Evolutionary conservation across 768 basidiomycete species (phyloP).

Genomic region (Termitomyces sp.): DNA sequence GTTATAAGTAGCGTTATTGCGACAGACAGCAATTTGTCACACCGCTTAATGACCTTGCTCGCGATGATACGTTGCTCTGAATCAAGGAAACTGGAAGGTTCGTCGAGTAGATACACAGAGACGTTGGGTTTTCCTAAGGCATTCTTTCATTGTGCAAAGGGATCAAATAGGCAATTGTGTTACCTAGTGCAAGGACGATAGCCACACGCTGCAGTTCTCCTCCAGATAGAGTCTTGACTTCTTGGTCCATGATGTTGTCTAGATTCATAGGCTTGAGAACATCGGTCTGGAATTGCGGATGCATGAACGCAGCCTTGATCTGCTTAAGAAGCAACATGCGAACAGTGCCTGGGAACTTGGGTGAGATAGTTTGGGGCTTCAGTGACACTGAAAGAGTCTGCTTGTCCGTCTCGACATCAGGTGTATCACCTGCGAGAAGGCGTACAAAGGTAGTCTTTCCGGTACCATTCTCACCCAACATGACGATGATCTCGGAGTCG

Average conservation of each 20-base stretch:
- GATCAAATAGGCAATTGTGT: conserved; percentile 7
- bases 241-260: conserved; percentile 94
- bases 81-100: conserved; percentile 89
- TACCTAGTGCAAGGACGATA: conserved; percentile 88
- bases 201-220: conserved; percentile 98
- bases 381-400: conserved; percentile 84
- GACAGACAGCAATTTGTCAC: conserved; percentile 12
- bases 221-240: conserved; percentile 96
- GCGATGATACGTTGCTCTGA: conserved; percentile 99
- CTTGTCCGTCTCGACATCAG: conserved; percentile 80
- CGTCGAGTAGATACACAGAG: conserved; percentile 92
- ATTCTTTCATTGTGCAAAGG: background rate
- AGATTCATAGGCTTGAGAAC: conserved; percentile 97
- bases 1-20: background rate
- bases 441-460: conserved; percentile 99
- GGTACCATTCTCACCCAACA: conserved; percentile 98
- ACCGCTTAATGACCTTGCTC: conserved; percentile 97
- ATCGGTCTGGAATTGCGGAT: conserved; percentile 99
- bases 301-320: conserved; percentile 96
- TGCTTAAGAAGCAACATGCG: conserved; percentile 91
- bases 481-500: conserved; percentile 99
- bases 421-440: conserved; percentile 87
- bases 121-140: conserved; percentile 65
- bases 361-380: conserved; percentile 98
- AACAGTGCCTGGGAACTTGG: conserved; percentile 96